Evolutionary conservation across 208 protist species (phyloP), one percentile per base, ranked within the genome.

Genomic region (Crithidia mellificae): DNA sequence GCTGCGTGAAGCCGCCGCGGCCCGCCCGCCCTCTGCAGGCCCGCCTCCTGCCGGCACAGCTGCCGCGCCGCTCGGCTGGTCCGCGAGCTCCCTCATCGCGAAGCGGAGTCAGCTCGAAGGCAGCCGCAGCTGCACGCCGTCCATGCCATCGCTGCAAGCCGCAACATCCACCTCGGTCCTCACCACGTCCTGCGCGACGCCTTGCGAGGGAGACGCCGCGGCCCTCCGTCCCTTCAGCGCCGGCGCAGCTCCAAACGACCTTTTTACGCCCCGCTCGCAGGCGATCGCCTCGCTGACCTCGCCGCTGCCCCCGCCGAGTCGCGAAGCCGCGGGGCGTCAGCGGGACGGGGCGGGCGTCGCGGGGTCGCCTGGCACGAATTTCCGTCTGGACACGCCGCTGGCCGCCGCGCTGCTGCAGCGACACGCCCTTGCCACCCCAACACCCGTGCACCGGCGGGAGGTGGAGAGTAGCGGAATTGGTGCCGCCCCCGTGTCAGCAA

Each of bases 301-400:
- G 22, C 49, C 15, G 25, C 44, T 34, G 30, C 38, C 17, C 65
- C 56, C 6, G 27, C 54, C n/a, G n/a, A n/a, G n/a, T n/a, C n/a
- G n/a, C n/a, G n/a, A n/a, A n/a, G n/a, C n/a, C n/a, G n/a, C n/a
- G 29, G 8, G 43, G 55, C 41, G 41, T 14, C 9, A 36, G 19
- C 6, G 63, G 32, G 36, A 25, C n/a, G 34, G 34, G 34, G 11
- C 11, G 34, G 34, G 7, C 34, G 34, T 38, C 34, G 34, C 59
- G 43, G 51, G 57, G 29, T 17, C n/a, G 36, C 57, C 17, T 30
- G 3, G 29, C 22, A 50, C 17, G 29, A n/a, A 51, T 30, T 85
- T 85, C 51, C 77, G 76, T 56, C 76, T 91, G 9, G 47, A 76
- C 70, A 91, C 81, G 0, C 85, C 85, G 2, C 80, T 84, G 14